These are phyloP conservation scores for Lepidium aucheri DNA, from an alignment of 345 rosid species.

Conservation along the genomic window DNA sequence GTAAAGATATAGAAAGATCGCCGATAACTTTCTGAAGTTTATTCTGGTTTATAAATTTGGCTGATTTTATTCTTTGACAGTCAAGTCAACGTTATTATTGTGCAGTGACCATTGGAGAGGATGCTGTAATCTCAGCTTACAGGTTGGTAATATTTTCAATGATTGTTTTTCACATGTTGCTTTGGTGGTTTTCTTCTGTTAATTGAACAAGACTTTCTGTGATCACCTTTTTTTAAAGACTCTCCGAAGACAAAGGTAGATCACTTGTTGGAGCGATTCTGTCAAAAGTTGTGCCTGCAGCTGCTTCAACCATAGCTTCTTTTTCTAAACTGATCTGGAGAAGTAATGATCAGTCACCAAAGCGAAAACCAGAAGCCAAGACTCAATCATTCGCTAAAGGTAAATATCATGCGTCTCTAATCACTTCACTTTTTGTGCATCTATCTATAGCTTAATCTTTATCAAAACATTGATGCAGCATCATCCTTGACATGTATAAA, in stretches of 20 bases:
- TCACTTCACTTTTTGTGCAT: neutral
- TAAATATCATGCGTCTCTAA: slow-evolving; percentile 16
- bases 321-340: slow-evolving; percentile 90
- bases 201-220: neutral
- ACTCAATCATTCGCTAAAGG: slow-evolving; percentile 88
- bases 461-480: slow-evolving; percentile 44
- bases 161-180: neutral
- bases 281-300: slow-evolving; percentile 90
- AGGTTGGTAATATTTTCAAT: slow-evolving; percentile 39
- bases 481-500: slow-evolving; percentile 91
- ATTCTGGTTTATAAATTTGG: slow-evolving; percentile 64
- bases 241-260: slow-evolving; percentile 82
- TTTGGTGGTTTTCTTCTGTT: neutral
- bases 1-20: neutral
- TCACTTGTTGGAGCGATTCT: slow-evolving; percentile 88
- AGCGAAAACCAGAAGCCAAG: slow-evolving; percentile 53
- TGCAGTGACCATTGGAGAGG: slow-evolving; percentile 88
- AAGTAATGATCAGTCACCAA: slow-evolving; percentile 46
- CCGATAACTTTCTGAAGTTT: slow-evolving; percentile 33
- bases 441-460: neutral
- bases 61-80: slow-evolving; percentile 98
- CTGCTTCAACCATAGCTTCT: slow-evolving; percentile 87
- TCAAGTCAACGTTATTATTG: slow-evolving; percentile 90
- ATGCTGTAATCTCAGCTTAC: slow-evolving; percentile 91
- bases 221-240: slow-evolving; percentile 38